Percentiles rank a stretch among this genome's conserved stretches.
These are phyloP conservation scores for Xylariales sp. DNA, from an alignment of 2,329 filamentous ascomycete species.

Conservation along the genomic window DNA sequence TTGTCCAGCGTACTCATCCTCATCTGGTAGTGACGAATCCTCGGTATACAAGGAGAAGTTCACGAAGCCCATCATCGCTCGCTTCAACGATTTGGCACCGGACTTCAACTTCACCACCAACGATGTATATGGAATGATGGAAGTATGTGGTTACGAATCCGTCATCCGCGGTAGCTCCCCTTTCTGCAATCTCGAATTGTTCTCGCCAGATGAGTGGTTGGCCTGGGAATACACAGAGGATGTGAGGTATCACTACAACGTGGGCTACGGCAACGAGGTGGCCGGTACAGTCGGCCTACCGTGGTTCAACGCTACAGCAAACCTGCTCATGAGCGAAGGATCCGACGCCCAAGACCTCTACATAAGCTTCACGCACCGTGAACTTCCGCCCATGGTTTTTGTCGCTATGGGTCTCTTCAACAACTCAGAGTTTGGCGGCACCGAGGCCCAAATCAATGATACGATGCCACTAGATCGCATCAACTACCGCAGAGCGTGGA, in stretches of 20 bases:
- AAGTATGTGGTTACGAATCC: constrained; percentile 62
- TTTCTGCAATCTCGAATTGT: constrained; percentile 56
- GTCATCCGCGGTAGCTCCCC: constrained; percentile 58
- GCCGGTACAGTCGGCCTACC: constrained; percentile 58
- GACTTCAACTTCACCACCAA: constrained; percentile 58
- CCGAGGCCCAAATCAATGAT: constrained; percentile 47
- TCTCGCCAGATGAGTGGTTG: constrained; percentile 60
- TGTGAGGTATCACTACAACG: constrained; percentile 60
- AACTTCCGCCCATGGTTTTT: constrained; percentile 61
- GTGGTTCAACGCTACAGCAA: constrained; percentile 60
- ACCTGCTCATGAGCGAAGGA: constrained; percentile 37
- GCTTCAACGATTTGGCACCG: constrained; percentile 47
- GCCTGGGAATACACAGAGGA: constrained; percentile 62
- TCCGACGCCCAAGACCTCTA: constrained; percentile 52
- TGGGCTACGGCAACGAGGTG: constrained; percentile 57
- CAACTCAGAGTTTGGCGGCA: constrained; percentile 53
- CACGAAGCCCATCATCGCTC: constrained; percentile 54
- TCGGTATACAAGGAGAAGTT: constrained; percentile 47
- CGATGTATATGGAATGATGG: constrained; percentile 62
- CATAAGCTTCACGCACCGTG: constrained; percentile 65
- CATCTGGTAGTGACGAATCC: constrained; percentile 51
- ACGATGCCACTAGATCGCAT: constrained; percentile 61
- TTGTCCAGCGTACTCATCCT: constrained; percentile 58
- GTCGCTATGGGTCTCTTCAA: constrained; percentile 68
- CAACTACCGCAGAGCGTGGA: constrained; percentile 61